Base-by-base conservation (phyloP, 1,139 yeast genomes). In the Nakaseomyces kungkrabaensis region DNA sequence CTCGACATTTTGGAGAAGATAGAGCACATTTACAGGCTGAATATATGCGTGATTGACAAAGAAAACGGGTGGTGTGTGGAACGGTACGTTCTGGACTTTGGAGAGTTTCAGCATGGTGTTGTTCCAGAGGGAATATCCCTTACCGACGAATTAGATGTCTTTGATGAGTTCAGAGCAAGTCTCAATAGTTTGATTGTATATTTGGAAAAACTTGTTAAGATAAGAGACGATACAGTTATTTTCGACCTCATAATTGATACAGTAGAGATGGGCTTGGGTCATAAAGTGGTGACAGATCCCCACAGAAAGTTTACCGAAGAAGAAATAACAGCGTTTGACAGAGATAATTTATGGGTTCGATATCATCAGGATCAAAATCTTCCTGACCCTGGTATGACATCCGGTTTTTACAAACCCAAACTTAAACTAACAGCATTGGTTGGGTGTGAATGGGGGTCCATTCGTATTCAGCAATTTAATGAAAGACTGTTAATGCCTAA, bases 371-470 rank as follows among this genome's bases (percentile, higher is more conserved):
- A 60, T 48, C 60, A 56, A 36, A 56, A 57, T 31, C 51, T 55
- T 26, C 55, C 55, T 4, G 49, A 48, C 13, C 43, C 46, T 24
- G 43, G 43, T 17, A 43, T 26, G 22, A 43, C 50, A n/a, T 31
- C 46, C 26, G 50, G 50, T 29, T 45, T 44, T 9, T 38, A 45
- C 34, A 47, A 52, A 25, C 60, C 63, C 0, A 56, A 56, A 31
- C 54, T 63, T 8, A 61, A 61, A 48, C 54, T 63, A 58, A 50
- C 56, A 1, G 52, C 68, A 4, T 41, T 65, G 27, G 56, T 59
- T 9, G 68, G 68, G n/a, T 64, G 66, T 47, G 66, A 62, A 49
- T 51, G 59, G 10, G 63, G 63, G 0, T 61, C 67, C 3, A 37
- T 64, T 8, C 54, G 61, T 7, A 59, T 65, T 25, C 58, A 59